Base-by-base conservation (phyloP, 2,329 filamentous ascomycete genomes). In the Alternaria brassicae region DNA sequence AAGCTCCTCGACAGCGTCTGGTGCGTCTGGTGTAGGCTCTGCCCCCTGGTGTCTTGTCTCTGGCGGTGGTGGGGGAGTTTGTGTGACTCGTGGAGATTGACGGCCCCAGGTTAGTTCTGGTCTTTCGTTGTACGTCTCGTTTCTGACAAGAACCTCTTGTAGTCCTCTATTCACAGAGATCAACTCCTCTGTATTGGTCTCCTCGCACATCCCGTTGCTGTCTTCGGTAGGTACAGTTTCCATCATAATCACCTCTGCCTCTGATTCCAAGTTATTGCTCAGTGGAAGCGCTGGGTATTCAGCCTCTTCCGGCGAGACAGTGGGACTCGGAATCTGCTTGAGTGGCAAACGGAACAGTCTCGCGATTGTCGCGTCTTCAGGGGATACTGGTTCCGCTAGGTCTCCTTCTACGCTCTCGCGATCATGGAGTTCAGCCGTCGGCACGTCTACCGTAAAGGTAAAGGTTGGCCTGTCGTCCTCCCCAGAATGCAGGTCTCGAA, bases 331-430 rank as follows among this genome's bases (percentile, higher is more conserved):
- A 2, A 13, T 6, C 12, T 19, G 21, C 39, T 70, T 70, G 15
- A 27, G 42, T n/a, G 72, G 65, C 1, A 70, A 70, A 19, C 63
- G 63, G 54, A 74, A 74, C n/a, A 72, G 52, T 4, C 60, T 59
- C 7, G 58, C 57, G 4, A 67, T 50, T 8, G 67, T 74, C 1
- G 62, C 63, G 27, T 73, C 70, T 21, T 72, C 65, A 1, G 60
- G 21, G 21, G 42, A 27, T 6, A 44, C 37, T 6, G 50, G 41
- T 4, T 51, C 49, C 15, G 41, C 21, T 42, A 41, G 36, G 50
- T 42, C 17, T 17, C 27, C 48, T 40, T 60, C 53, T 28, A 59
- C 21, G 23, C 54, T 58, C 25, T 70, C 59, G 39, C 60, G 34
- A 34, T 58, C 52, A 3, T 55, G 45, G 4, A 57, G 36, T 2